Percentiles rank a stretch among this genome's conserved stretches.
These are phyloP conservation scores for Beauveria brongniartii DNA, from an alignment of 2,329 filamentous ascomycete genomes.

Conservation along the genomic window DNA sequence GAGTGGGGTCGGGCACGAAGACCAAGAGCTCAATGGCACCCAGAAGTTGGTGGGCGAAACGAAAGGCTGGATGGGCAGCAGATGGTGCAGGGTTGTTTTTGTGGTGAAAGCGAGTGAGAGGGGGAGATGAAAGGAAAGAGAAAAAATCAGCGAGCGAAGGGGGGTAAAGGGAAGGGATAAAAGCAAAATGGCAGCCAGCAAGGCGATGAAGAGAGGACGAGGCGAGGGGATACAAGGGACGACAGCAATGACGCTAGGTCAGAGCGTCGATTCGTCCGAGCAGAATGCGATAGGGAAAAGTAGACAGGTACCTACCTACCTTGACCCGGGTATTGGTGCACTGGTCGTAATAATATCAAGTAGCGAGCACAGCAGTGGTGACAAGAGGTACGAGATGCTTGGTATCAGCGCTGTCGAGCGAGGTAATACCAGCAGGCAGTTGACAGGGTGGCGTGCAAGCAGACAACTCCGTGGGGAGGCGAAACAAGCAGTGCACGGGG, in stretches of 20 bases:
- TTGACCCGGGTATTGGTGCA: too few species aligned
- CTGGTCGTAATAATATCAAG: too few species aligned
- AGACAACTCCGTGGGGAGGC: neutral
- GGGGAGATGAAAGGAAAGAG: neutral
- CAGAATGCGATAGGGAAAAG: too few species aligned
- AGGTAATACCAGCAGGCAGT: neutral
- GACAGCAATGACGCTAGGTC: slow-evolving; percentile 1
- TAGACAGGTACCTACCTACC: too few species aligned
- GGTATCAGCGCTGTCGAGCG: neutral
- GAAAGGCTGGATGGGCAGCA: neutral
- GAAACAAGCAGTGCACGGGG: neutral
- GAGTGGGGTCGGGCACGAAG: slow-evolving; percentile 11
- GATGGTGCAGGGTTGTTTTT: neutral
- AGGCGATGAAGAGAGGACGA: neutral
- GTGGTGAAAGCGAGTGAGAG: neutral
- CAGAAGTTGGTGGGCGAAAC: neutral
- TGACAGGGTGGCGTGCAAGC: neutral
- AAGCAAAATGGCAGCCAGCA: neutral
- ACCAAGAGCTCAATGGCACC: neutral
- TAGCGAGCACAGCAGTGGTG: too few species aligned
- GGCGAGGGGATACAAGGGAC: neutral
- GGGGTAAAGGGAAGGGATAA: neutral
- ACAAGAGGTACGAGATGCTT: too few species aligned
- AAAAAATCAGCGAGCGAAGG: neutral
- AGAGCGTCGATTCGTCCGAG: neutral